Evolutionary conservation across 163 green algal species (phyloP).

Genomic region (Chloromonas sp.): DNA sequence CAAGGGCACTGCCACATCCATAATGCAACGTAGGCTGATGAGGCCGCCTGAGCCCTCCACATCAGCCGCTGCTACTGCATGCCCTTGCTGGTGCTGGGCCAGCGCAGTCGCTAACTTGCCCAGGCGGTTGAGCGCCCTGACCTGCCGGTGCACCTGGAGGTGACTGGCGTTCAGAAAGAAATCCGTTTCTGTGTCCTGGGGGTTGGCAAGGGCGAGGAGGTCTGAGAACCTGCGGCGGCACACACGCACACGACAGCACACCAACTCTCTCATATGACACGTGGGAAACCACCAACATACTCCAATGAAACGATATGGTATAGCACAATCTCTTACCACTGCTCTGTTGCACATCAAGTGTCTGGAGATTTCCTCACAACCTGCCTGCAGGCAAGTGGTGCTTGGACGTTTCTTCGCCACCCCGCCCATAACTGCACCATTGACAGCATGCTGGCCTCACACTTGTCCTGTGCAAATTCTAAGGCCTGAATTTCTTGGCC

Average conservation of each 20-base stretch:
- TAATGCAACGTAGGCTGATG: slow-evolving; percentile 1
- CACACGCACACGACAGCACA: background rate
- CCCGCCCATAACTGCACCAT: background rate
- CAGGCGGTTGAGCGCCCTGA: slow-evolving; percentile 9
- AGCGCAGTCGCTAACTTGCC: background rate
- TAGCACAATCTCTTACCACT: background rate
- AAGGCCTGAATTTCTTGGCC: background rate
- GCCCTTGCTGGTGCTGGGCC: background rate
- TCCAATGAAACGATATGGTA: background rate
- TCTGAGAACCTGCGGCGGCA: slow-evolving; percentile 29
- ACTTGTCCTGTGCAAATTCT: background rate
- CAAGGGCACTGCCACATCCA: slow-evolving; percentile 8
- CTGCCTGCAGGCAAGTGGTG: background rate
- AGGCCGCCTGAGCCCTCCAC: background rate
- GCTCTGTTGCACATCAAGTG: background rate
- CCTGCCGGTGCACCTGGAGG: slow-evolving; percentile 79
- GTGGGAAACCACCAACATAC: background rate
- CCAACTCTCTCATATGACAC: too few species aligned
- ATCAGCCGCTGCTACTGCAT: background rate
- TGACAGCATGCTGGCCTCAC: background rate
- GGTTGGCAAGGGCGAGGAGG: slow-evolving; percentile 40
- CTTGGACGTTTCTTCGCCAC: background rate
- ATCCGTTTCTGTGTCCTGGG: slow-evolving; percentile 69
- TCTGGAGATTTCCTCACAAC: background rate
- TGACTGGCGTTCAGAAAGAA: slow-evolving; percentile 89